Conservation (phyloP, 805 yeast species). For the Candida tibetensis region DNA sequence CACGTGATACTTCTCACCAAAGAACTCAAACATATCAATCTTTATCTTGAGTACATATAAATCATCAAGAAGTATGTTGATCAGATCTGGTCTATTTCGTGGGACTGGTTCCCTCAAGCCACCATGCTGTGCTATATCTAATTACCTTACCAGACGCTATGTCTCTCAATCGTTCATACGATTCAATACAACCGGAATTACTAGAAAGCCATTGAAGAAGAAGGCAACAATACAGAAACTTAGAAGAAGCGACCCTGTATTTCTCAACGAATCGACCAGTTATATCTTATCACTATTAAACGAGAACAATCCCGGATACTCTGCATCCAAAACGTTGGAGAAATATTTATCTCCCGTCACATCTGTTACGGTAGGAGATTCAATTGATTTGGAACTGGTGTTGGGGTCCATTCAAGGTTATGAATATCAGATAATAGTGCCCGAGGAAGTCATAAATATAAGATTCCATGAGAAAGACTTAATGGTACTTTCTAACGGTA, state of each 20-base stretch:
- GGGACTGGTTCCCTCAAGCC: too few relatives aligned
- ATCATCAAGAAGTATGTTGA: too few relatives aligned
- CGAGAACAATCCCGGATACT: constrained; percentile 13
- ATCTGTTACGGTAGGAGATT: constrained; percentile 70
- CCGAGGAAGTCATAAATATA: constrained; percentile 66
- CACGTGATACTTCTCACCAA: too few relatives aligned
- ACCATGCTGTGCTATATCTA: too few relatives aligned
- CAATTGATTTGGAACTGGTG: constrained; percentile 55
- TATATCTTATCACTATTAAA: constrained; percentile 25
- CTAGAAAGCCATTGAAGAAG: constrained; percentile 15
- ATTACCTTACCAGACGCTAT: too few relatives aligned
- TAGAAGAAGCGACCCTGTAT: constrained; percentile 22
- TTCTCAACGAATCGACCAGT: constrained; percentile 21
- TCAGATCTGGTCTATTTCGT: too few relatives aligned
- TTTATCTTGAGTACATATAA: too few relatives aligned
- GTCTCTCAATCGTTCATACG: not conserved
- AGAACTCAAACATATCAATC: too few relatives aligned
- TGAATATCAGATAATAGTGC: constrained; percentile 34
- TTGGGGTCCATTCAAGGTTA: constrained; percentile 24
- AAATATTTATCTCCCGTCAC: constrained; percentile 50
- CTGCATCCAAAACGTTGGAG: constrained; percentile 20
- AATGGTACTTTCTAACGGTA: constrained; percentile 71
- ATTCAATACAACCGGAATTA: constrained; percentile 5
- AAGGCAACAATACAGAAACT: constrained; percentile 28
- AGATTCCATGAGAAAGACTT: constrained; percentile 47